Base-by-base conservation (phyloP, 1,139 yeast genomes). In the Pichia sorboxylosa region DNA sequence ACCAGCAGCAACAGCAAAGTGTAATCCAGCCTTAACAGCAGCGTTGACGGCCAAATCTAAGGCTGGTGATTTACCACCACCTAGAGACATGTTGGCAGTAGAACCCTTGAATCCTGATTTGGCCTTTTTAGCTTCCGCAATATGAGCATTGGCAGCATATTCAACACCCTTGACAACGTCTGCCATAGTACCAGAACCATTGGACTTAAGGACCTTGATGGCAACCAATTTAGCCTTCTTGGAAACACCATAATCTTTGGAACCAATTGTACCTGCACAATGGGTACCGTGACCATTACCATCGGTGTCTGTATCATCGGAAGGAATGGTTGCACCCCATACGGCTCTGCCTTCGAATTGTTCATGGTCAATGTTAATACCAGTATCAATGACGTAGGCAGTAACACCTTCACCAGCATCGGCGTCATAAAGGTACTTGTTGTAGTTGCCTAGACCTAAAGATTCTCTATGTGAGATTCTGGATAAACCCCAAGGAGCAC, bases 401-500 rank as follows among this genome's bases (percentile, higher is more conserved):
- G 93, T 84, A 38, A 87, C 95, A 54, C 94, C 97, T 50, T 75
- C 72, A 48, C 97, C 97, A 39, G 83, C 96, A 35, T 73, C 78
- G 45, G 65, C 66, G 51, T 85, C 94, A 58, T 70, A 84, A 43
- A 82, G 62, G 61, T 87, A 87, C 61, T 82, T 80, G 71, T 82
- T 84, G 67, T 80, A 83, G 33, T 84, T 66, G 41, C 81, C 80
- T 45, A 84, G 68, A 39, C 75, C 72, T 52, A 84, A 66, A 21
- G 77, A 68, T 41, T 80, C 72, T 57, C 95, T 79, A 64, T 87
- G 95, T 31, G 95, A 83, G 40, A 87, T 73, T 63, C 98, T 77
- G 30, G 97, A 92, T 47, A 87, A 69, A 49, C 96, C 96, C 97
- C 96, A 85, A 37, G 95, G 94, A 29, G 94, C 90, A 45, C 84